A percentile compares a stretch with the other conserved stretches of the same genome.
Evolutionary conservation across 23 red algal genomes (phyloP).

Genomic region (Gracilaria gracilis): DNA sequence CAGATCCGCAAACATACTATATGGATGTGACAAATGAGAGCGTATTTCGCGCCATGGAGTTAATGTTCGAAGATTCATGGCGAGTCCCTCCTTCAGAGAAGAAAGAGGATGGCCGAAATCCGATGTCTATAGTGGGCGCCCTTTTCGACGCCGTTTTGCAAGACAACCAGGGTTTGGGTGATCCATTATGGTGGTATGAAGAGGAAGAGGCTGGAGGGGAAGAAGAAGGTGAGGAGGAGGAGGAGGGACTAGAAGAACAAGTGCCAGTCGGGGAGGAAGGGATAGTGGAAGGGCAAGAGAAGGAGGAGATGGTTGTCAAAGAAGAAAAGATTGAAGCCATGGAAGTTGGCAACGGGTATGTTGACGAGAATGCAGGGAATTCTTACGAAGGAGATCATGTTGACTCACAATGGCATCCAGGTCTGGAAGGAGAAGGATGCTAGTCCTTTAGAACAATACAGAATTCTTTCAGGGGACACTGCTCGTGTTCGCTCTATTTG

Average conservation of each 20-base stretch:
- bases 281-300: background rate
- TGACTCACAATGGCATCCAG: background rate
- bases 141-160: conserved; percentile 40
- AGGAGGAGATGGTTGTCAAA: background rate
- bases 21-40: conserved; percentile 70
- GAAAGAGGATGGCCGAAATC: conserved; percentile 24
- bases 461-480: no score
- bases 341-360: background rate
- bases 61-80: conserved; percentile 44
- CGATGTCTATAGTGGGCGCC: conserved; percentile 36
- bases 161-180: conserved; percentile 69
- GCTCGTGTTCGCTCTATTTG: background rate
- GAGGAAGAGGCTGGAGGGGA: conserved; percentile 45
- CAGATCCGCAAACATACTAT: conserved; percentile 35
- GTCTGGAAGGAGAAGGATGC: background rate
- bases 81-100: conserved; percentile 25
- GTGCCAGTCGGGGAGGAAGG: background rate
- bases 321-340: background rate
- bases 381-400: background rate
- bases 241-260: no score
- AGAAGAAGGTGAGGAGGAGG: conserved; percentile 20
- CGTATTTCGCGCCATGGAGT: conserved; percentile 38
- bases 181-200: conserved; percentile 74
- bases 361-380: background rate
- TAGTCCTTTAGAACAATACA: no score